Evolutionary conservation across 495 filamentous ascomycete genomes (phyloP), one percentile per base, ranked within the genome.

Genomic region (Aspergillus carlsbadensis): DNA sequence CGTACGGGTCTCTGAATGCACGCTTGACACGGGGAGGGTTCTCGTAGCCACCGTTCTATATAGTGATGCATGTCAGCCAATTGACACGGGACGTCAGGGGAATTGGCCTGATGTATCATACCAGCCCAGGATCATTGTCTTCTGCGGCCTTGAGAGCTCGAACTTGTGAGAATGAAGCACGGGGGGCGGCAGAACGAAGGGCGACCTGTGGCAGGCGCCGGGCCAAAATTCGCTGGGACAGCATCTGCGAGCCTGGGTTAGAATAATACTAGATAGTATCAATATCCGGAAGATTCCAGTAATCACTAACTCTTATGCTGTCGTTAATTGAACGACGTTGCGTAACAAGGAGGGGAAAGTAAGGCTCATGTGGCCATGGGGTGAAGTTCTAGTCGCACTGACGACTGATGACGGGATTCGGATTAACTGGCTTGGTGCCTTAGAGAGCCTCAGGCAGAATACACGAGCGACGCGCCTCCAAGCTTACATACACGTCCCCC

Each of bases 1-100:
- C 93, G 67, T 98, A 83, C 34, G 95, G 95, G 69, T 98, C 95
- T 69, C 95, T 90, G 74, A 88, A 86, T 67, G 87, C 83, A 59
- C 92, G 89, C 78, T 94, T 96, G 65, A 89, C 73, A 34, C 75
- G 77, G 10, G 87, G 87, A 54, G 94, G 94, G 74, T 96, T 96
- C 67, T 90, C 78, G 73, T 96, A 99, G 74, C 87, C 87, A 67
- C 91, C 91, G 69, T 96, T 98, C 92, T 96, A 69, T 60, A 29
- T 37, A 35, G 15, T 1, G 43, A 17, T 22, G 54, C 36, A 46
- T 8, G 31, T 36, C 18, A 29, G 59, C 62, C 58, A 62, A 65
- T 66, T 53, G 52, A 33, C 22, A 31, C 33, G 17, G 10, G 33
- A 52, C n/a, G 35, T 33, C 35, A 54, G 59, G 45, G 29, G 35